Evolutionary conservation across 2,329 filamentous ascomycete species (phyloP), one percentile per base, ranked within the genome.

Genomic region (Aspergillaceae sp.): DNA sequence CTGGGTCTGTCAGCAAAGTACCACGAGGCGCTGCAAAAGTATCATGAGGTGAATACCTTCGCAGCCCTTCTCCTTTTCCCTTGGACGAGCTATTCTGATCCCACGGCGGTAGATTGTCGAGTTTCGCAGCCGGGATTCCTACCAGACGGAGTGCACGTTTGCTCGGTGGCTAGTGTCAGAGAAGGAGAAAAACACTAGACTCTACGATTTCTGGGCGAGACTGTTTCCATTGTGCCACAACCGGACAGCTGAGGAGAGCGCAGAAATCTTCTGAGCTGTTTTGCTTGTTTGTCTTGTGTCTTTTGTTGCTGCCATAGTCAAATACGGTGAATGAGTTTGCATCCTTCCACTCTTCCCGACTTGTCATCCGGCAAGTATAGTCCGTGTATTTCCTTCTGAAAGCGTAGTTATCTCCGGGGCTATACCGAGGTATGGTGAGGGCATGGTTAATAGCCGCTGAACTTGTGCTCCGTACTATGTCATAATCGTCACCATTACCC

Each of bases 141-240:
- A 52, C 41, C 53, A 51, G 26, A 62, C 61, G 1, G 63, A 64
- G 37, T 47, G 44, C 30, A 40, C 49, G 10, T 66, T 66, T 47
- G 63, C 63, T 40, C 51, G 52, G 19, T 66, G 62, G 61, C 49
- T 66, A 29, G 47, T 62, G 8, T 50, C 56, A 1, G 51, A 58
- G 41, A 58, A 51, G 46, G 52, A 57, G 26, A 49, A 41, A 8
- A 53, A 53, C 35, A 53, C 55, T 5, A 48, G 48, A 4, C 46
- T 59, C 47, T 64, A 55, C 45, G 46, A 27, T 4, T 66, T 66
- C 45, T 66, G 63, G 63, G 56, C 50, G 4, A 52, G 48, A 42
- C 47, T 66, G 41, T 66, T 63, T 48, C 62, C 60, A 8, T 36
- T 66, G 30, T 66, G 63, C 50, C 62, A 64, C 49, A 55, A 54